Base-by-base conservation (phyloP, 345 rosid species). In the Conringia planisiliqua region DNA sequence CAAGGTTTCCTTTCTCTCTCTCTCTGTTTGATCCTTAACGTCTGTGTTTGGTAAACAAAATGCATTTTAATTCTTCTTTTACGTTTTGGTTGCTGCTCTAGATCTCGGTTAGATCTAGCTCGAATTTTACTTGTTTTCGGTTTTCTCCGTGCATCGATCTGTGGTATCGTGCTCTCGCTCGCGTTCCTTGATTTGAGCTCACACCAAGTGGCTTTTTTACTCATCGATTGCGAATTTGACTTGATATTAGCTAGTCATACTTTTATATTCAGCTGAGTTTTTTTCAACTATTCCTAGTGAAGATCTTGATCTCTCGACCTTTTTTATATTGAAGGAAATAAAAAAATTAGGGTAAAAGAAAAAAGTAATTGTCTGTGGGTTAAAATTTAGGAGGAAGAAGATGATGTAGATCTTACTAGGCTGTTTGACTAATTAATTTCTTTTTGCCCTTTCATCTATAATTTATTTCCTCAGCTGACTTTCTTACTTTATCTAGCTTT, bases 61-160 rank as follows among this genome's bases (percentile, higher is more conserved):
- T 39, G 42, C 69, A 22, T 48, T 59, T 60, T 36, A 32, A 11
- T 32, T 63, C 20, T 14, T 10, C 11, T 9, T 35, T 35, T 51
- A 4, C 6, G 42, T 47, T 47, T 69, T 68, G 47, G 64, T 79
- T 57, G 32, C 4, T 62, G 13, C 55, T 76, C 2, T 77, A 60
- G 84, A 84, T 84, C 87, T 78, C 40, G 66, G 18, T 36, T 47
- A 50, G 79, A 76, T 68, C 65, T 69, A 54, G 50, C 50, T 66
- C 27, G 0, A 16, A 29, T n/a, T 60, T 24, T 18, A 3, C 27
- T 18, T 29, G 2, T 39, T 71, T 50, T 33, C 12, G 24, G 57
- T 14, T 12, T 13, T 70, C 33, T 24, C 40, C 61, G 56, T 66
- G 29, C 59, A 30, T 67, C 78, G 86, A 82, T 81, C 80, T 55